Conservation (phyloP, 495 filamentous ascomycete species). For the Wilcoxina mikolae region DNA sequence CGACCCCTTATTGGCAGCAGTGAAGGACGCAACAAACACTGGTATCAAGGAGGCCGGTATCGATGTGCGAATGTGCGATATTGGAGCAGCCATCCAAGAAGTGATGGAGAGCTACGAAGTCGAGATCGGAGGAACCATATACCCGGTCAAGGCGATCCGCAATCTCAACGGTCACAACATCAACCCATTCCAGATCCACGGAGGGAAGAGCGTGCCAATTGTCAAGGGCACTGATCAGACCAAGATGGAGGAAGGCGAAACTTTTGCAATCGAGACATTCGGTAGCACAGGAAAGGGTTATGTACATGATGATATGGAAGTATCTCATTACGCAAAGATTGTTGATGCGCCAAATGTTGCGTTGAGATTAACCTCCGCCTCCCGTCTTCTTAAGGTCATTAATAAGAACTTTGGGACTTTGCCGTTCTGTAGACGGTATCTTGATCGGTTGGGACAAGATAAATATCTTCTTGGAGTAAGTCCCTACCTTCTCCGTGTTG, state of each 20-base stretch:
- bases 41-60: constrained; percentile 73
- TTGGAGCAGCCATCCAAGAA: constrained; percentile 67
- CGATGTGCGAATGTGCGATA: constrained; percentile 61
- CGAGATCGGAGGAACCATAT: constrained; percentile 57
- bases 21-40: constrained; percentile 75
- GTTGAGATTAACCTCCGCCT: constrained; percentile 58
- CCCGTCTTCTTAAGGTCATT: constrained; percentile 68
- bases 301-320: constrained; percentile 64
- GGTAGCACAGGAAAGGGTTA: constrained; percentile 82
- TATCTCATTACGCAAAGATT: constrained; percentile 59
- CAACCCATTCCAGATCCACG: constrained; percentile 72
- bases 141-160: constrained; percentile 71
- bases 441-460: constrained; percentile 73
- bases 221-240: constrained; percentile 66
- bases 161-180: constrained; percentile 88
- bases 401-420: constrained; percentile 86
- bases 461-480: constrained; percentile 75
- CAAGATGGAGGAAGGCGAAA: constrained; percentile 90
- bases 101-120: constrained; percentile 83
- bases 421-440: constrained; percentile 71
- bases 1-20: constrained; percentile 65
- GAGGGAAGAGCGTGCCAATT: constrained; percentile 77
- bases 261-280: constrained; percentile 88
- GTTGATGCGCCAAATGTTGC: constrained; percentile 50
- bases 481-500: constrained; percentile 3